Base-by-base conservation (phyloP, 306 rosid genomes). In the Prunus fruticosa region DNA sequence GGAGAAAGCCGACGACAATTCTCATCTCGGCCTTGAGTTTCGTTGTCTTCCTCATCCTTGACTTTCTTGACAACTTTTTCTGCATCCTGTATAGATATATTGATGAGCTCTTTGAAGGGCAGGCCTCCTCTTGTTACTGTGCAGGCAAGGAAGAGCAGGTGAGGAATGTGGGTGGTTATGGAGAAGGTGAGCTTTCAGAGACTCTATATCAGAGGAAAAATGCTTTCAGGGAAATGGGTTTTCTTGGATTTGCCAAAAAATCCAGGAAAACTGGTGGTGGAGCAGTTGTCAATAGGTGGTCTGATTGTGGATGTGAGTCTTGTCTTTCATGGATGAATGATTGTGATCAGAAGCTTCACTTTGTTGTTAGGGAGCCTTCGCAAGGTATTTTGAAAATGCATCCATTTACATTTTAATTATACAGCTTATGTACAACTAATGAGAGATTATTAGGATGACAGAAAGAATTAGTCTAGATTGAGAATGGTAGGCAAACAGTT, bases 271-370 rank as follows among this genome's bases (percentile, higher is more conserved):
- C 68, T n/a, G 66, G 20, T 19, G 52, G 72, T 32, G 76, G 49
- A 47, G 20, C 22, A 50, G 64, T n/a, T 27, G 62, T 52, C 52
- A 85, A 78, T 45, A 75, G 89, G 72, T 94, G 98, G 98, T 89
- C 97, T 46, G 97, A 91, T 66, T 91, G 98, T 86, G 93, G 93
- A 20, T 91, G 96, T 72, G 84, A 83, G 3, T 85, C 94, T 66
- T 91, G 98, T 74, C 80, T 85, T 81, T 88, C 90, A 45, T 89
- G 94, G 97, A 76, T 74, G 74, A 85, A 76, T 23, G 63, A 43
- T 73, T 88, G 72, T 76, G 84, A 80, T 25, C 83, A 65, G 58
- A 86, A 78, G 66, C 95, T 94, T 85, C 88, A 87, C 77, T 69
- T 90, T 85, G 82, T 79, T 73, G 61, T 86, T 34, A 79, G 57